A percentile compares a stretch with the other conserved stretches of the same genome.
These are phyloP conservation scores for Cupressus sempervirens DNA, from an alignment of 75 land plant species.

Conservation along the genomic window DNA sequence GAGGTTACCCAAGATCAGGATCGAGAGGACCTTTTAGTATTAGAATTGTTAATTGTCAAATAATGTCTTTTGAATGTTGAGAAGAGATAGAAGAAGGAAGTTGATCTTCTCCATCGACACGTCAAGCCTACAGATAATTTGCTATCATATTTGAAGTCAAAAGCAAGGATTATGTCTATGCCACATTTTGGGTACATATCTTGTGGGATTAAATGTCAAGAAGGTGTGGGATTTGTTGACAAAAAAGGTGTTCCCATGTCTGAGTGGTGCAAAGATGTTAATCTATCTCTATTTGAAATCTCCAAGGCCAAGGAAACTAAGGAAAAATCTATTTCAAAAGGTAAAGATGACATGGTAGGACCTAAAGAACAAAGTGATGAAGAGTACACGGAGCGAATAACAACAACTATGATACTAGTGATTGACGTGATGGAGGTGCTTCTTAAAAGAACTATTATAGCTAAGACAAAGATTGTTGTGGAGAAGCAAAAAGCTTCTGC, in stretches of 20 bases:
- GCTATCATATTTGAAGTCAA: slow-evolving; percentile 60
- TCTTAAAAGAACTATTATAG: slow-evolving; percentile 67
- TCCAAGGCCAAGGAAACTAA: too few relatives aligned
- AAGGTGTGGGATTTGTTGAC: too few relatives aligned
- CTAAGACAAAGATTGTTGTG: slow-evolving; percentile 62
- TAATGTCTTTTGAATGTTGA: slow-evolving; percentile 34
- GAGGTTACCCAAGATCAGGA: slow-evolving; percentile 35
- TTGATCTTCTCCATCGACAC: slow-evolving; percentile 55
- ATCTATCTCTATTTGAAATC: too few relatives aligned
- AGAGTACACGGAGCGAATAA: slow-evolving; percentile 43
- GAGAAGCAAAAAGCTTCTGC: slow-evolving; percentile 56
- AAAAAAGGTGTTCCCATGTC: too few relatives aligned
- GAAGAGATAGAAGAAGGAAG: slow-evolving; percentile 40
- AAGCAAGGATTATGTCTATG: too few relatives aligned
- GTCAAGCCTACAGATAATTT: slow-evolving; percentile 55
- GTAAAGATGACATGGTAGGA: slow-evolving; percentile 24
- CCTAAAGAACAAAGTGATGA: slow-evolving; percentile 40
- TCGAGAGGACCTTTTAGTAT: slow-evolving; percentile 45
- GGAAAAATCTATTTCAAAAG: too few relatives aligned
- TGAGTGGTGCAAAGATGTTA: too few relatives aligned
- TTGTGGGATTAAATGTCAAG: too few relatives aligned
- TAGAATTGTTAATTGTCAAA: slow-evolving; percentile 50
- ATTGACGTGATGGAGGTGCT: slow-evolving; percentile 78
- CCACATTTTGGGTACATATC: too few relatives aligned
- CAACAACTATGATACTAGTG: slow-evolving; percentile 51